Conservation (phyloP, 1,139 yeast species). For the Geotrichum klebahnii region DNA sequence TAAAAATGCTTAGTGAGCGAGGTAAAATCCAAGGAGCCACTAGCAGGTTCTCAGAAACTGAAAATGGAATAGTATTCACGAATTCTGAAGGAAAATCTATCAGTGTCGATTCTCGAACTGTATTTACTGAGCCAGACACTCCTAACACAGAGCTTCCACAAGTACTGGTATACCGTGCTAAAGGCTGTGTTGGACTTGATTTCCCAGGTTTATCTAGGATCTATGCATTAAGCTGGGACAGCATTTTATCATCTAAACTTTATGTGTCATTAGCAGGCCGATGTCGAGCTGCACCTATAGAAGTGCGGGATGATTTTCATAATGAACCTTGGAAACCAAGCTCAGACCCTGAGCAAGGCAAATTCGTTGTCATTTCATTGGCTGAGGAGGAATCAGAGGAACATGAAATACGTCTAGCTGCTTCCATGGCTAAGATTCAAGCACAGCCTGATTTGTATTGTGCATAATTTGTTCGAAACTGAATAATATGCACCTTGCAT, state of each 20-base stretch:
- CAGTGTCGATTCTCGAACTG: slow-evolving; percentile 7
- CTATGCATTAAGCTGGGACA: slow-evolving; percentile 24
- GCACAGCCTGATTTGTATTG: slow-evolving; percentile 8
- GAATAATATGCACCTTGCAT: too few species aligned
- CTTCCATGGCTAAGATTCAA: slow-evolving; percentile 18
- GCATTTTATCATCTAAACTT: slow-evolving; percentile 16
- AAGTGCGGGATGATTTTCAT: slow-evolving; percentile 1
- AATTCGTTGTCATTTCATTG: slow-evolving; percentile 17
- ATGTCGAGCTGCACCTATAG: slow-evolving; percentile 13
- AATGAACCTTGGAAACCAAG: slow-evolving; percentile 7
- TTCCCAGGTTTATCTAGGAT: slow-evolving; percentile 23
- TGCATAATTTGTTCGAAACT: too few species aligned
- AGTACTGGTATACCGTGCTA: slow-evolving; percentile 16
- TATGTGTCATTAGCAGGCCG: slow-evolving; percentile 19
- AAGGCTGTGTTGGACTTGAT: slow-evolving; percentile 20
- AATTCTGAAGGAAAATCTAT: slow-evolving; percentile 1
- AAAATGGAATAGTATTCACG: slow-evolving; percentile 10
- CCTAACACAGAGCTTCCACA: slow-evolving; percentile 9
- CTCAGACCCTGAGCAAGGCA: slow-evolving; percentile 11
- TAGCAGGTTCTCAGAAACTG: background rate
- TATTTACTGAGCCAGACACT: slow-evolving; percentile 7
- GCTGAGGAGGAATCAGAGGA: slow-evolving; percentile 15
- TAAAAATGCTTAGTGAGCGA: slow-evolving; percentile 5
- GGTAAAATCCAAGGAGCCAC: slow-evolving; percentile 12
- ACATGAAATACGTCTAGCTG: slow-evolving; percentile 14